A percentile compares a stretch with the other conserved stretches of the same genome.
phyloP scores from a whole-genome alignment of 129 eudicot genomes.

The Arctium lappa region DNA sequence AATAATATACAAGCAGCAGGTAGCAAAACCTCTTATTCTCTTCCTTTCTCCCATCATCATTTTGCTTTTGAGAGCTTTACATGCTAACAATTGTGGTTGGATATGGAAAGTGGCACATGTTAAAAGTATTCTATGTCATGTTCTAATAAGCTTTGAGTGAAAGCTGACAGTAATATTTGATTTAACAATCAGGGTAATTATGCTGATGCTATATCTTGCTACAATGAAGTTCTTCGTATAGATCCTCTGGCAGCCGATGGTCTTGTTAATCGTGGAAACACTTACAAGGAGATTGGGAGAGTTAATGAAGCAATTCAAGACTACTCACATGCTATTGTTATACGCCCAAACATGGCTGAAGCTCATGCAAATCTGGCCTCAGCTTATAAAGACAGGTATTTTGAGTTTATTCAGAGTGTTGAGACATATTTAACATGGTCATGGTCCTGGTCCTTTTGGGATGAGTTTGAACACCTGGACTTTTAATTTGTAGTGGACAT shows the following conservation, averaged over 20 bases:
- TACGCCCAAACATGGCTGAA: slow-evolving; percentile 73
- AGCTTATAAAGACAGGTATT: slow-evolving; percentile 67
- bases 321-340: slow-evolving; percentile 55
- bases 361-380: slow-evolving; percentile 83
- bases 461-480: background rate
- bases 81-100: background rate
- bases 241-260: slow-evolving; percentile 80
- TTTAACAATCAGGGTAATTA: slow-evolving; percentile 57
- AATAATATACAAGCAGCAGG: slow-evolving; percentile 97
- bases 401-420: background rate
- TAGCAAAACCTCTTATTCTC: slow-evolving; percentile 8
- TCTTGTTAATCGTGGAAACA: slow-evolving; percentile 69
- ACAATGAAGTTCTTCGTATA: slow-evolving; percentile 62
- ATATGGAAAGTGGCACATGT: background rate
- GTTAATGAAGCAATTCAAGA: slow-evolving; percentile 77
- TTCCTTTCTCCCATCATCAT: background rate
- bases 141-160: background rate
- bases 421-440: background rate
- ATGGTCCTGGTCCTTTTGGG: background rate
- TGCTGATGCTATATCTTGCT: slow-evolving; percentile 74
- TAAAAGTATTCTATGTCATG: background rate
- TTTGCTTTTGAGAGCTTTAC: slow-evolving; percentile 1
- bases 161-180: background rate
- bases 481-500: slow-evolving; percentile 52
- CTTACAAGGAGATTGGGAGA: slow-evolving; percentile 69